Base-by-base conservation (phyloP, 1,139 yeast species). In the Pichia sp. region DNA sequence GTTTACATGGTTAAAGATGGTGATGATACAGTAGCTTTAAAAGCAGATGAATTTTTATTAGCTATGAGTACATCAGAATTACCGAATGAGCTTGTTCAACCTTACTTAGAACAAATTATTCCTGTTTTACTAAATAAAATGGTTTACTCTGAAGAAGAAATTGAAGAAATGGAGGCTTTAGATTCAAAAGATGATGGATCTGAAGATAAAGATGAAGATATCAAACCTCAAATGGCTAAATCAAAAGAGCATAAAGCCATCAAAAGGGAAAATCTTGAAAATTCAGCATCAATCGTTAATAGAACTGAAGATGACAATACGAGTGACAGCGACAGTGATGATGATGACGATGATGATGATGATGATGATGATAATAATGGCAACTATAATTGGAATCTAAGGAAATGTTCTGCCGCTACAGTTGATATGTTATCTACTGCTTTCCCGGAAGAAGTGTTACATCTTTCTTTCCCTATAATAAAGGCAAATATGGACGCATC, bases 321-420 rank as follows among this genome's bases (percentile, higher is more conserved):
- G 10, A n/a, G n/a, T n/a, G n/a, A n/a, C n/a, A n/a, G n/a, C 12
- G 60, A 51, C 18, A 63, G 58, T 17, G 65, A 61, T 17, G 72
- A 62, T 33, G 72, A 67, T 19, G 72, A 64, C 10, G 77, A 71
- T 24, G 75, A 69, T 19, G 74, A 69, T 28, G 76, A 70, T 23
- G 76, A 71, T 5, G 83, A 75, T 12, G 84, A 77, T 35, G 89
- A 79, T 25, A 81, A 71, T 22, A 89, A 79, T 35, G 77, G 72
- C 39, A 66, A 77, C 33, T 78, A 78, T 36, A 89, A 80, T 52
- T 91, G 98, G 98, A 86, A 82, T 54, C 65, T 91, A 46, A 73
- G 98, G 58, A 91, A 89, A 61, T 89, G 97, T 60, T 73, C 95
- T 4, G 97, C 97, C 5, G 94, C 96, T 3, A 82, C 96, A 0